phyloP scores from a whole-genome alignment of 2,329 filamentous ascomycete genomes.

The Trichoderma sp. region DNA sequence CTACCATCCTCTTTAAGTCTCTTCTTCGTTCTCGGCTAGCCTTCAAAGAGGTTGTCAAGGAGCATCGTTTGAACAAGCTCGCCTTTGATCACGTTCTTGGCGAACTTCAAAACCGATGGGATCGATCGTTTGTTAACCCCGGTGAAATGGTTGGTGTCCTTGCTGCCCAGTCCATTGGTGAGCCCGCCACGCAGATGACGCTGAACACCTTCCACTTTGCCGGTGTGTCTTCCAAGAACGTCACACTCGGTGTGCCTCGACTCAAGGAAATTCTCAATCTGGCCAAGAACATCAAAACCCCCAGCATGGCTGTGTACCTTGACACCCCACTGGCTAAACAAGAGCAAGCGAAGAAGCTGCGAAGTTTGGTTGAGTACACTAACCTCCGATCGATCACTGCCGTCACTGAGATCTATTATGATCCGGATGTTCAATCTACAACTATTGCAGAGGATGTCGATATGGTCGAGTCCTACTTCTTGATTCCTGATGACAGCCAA shows the following conservation, averaged over 20 bases:
- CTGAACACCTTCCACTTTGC: conserved; percentile 99
- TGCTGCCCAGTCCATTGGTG: conserved; percentile 96
- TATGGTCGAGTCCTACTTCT: conserved; percentile 95
- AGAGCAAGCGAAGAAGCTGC: conserved; percentile 78
- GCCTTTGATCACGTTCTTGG: conserved; percentile 91
- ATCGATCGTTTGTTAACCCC: conserved; percentile 78
- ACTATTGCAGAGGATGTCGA: conserved; percentile 84
- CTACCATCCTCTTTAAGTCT: conserved; percentile 89
- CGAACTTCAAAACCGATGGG: conserved; percentile 85
- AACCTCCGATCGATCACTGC: conserved; percentile 88
- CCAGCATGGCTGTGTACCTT: conserved; percentile 91
- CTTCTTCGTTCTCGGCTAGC: conserved; percentile 84
- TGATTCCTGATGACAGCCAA: conserved; percentile 77
- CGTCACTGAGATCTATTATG: conserved; percentile 94
- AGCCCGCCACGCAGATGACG: conserved; percentile 98
- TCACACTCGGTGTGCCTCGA: conserved; percentile 97
- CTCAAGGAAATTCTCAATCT: conserved; percentile 99
- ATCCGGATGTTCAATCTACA: conserved; percentile 83
- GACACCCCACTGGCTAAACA: conserved; percentile 63
- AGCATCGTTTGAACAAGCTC: conserved; percentile 82
- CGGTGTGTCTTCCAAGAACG: conserved; percentile 99
- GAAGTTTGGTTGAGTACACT: conserved; percentile 90
- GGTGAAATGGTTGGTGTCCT: conserved; percentile 99
- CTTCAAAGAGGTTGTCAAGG: conserved; percentile 86
- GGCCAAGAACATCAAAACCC: conserved; percentile 97